Base-by-base conservation (phyloP, 1,284 basidiomycete species). In the Phlebopus sp. region DNA sequence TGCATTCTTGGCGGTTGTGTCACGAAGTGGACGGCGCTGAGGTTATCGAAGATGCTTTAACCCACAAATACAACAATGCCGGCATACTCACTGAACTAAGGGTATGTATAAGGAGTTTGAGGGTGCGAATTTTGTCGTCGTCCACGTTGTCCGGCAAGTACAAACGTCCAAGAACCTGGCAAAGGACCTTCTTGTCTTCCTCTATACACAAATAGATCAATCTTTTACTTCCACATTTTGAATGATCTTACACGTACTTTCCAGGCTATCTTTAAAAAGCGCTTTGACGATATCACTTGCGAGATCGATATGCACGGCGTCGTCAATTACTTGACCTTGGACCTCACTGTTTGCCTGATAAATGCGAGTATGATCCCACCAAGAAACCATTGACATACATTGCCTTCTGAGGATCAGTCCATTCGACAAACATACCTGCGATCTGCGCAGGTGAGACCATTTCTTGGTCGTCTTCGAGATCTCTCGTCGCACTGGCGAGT, bases 331-430 rank as follows among this genome's bases (percentile, higher is more conserved):
- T 58, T 70, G 58, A 58, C 71, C 66, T 3, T 67, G 63, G 1
- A 73, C 58, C 21, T 70, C 67, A 41, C 73, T 71, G 40, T 54
- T 60, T 31, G 63, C 59, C 6, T 48, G 55, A 6, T 56, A 62
- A 45, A 14, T 36, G 29, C 46, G 45, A 18, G 9, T n/a, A 25
- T 2, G 19, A 18, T 31, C 13, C 31, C 45, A 30, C 5, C 41
- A 21, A 38, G 23, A 35, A 23, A 31, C 17, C 51, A 67, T 41
- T 60, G 47, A 75, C 82, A 63, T 53, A 89, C 75, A 86, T 77
- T 25, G 81, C 80, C 62, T 92, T 95, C 57, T 81, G 76, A 0
- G 95, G 91, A 66, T 97, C 90, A 2, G 89, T 92, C 96, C 96
- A 99, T 60, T 98, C 94, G 3, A 90, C 74, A 55, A 99, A 79